Percentiles rank a stretch among this genome's conserved stretches.
phyloP scores from a whole-genome alignment of 2,329 filamentous ascomycete species.

The Fusarium miscanthi region DNA sequence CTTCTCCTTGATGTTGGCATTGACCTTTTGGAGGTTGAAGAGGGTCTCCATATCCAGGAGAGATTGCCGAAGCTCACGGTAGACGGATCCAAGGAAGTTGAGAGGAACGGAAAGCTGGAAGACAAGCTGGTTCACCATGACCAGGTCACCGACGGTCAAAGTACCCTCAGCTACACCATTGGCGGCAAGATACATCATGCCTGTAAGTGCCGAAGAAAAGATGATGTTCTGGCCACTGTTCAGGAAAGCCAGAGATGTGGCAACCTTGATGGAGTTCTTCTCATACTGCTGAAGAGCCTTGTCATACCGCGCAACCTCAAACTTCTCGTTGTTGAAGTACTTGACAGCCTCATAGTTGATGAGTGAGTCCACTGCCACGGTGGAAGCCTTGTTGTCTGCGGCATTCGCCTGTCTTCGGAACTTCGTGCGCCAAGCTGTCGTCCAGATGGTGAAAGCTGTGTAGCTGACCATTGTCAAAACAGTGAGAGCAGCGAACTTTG shows the following conservation, averaged over 20 bases:
- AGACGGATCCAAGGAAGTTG: conserved; percentile 98
- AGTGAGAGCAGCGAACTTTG: conserved; percentile 91
- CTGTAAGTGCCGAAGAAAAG: conserved; percentile 91
- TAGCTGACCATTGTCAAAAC: conserved; percentile 92
- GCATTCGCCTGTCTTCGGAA: conserved; percentile 96
- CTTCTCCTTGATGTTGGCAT: conserved; percentile 84
- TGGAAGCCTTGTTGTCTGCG: conserved; percentile 94
- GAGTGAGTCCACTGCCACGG: conserved; percentile 93
- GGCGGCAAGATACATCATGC: conserved; percentile 98
- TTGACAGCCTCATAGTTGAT: conserved; percentile 99
- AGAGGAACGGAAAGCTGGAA: conserved; percentile 97
- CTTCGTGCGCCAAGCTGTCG: conserved; percentile 96
- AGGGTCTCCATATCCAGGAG: conserved; percentile 98
- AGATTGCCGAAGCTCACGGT: conserved; percentile 93
- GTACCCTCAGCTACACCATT: conserved; percentile 84
- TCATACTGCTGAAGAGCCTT: conserved; percentile 87
- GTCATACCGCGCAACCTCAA: conserved; percentile 91
- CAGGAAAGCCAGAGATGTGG: conserved; percentile 89
- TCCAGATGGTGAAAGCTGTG: conserved; percentile 95
- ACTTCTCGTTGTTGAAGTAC: conserved; percentile 99
- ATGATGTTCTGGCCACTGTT: conserved; percentile 98
- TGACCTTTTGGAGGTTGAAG: conserved; percentile 97
- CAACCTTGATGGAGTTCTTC: conserved; percentile 94
- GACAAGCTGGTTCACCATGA: conserved; percentile 99
- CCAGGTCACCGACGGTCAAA: conserved; percentile 92